phyloP scores from a whole-genome alignment of 2,329 filamentous ascomycete species.

The Cytospora paraplurivora region DNA sequence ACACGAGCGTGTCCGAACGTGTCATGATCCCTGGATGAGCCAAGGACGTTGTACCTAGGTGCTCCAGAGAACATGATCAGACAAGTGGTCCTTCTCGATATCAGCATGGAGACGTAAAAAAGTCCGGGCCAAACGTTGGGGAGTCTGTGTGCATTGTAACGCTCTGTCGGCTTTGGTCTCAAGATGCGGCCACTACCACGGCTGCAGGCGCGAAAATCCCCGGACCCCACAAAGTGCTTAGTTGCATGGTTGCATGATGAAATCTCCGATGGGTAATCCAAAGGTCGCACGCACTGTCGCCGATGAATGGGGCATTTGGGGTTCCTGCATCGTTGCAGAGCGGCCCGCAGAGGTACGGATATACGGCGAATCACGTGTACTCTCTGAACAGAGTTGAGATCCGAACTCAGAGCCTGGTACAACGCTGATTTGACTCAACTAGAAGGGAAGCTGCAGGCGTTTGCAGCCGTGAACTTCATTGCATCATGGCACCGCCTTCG shows the following conservation, averaged over 20 bases:
- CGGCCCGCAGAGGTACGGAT: background rate
- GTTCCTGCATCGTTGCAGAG: background rate
- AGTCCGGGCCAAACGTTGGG: background rate
- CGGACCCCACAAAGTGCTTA: background rate
- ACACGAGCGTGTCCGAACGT: too few species aligned
- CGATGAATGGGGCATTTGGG: background rate
- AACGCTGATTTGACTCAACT: constrained; percentile 4
- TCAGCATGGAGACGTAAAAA: background rate
- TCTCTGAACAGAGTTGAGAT: background rate
- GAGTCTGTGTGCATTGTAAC: background rate
- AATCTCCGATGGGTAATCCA: background rate
- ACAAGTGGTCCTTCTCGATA: too few species aligned
- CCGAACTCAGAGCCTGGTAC: constrained; percentile 7
- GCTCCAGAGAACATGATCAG: too few species aligned
- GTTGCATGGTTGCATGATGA: background rate
- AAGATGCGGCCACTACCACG: background rate
- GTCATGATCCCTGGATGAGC: too few species aligned
- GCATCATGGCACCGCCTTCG: background rate
- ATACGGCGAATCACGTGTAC: constrained; percentile 5
- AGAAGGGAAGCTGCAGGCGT: constrained; percentile 15
- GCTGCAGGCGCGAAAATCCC: background rate
- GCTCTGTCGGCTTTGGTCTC: background rate
- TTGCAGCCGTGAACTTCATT: constrained; percentile 14
- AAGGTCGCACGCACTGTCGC: background rate
- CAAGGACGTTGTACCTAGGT: too few species aligned